Evolutionary conservation across 257 asterid species (phyloP), one percentile per base, ranked within the genome.

Genomic region (Solanum clarkiae): DNA sequence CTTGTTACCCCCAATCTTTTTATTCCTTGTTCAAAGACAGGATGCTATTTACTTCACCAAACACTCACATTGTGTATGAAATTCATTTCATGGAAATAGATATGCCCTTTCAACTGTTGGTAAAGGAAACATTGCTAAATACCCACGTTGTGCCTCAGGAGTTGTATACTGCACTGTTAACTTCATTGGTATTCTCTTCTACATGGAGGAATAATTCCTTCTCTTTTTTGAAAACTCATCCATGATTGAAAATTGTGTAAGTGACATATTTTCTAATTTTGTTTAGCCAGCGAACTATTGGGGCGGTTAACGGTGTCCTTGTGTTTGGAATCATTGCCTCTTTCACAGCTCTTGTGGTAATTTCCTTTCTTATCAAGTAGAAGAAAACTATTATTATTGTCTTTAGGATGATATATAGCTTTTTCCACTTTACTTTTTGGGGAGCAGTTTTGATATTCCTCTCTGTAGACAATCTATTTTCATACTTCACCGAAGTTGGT

Each of bases 311-410:
- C 89, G 99, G 98, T 82, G 92, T 80, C 85, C 91, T 95, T 60
- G 94, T 95, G 63, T 77, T 93, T 71, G 93, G 97, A 85, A 93
- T 95, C 83, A 81, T 95, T 71, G 86, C 89, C 45, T 92, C 97
- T 60, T 95, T 95, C 87, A 84, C 93, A 62, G 91, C 91, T 75
- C 98, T 95, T 86, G 98, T 94, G 99, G 99, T 95, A 93, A 92
- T 85, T 85, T 80, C 82, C 36, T 13, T 42, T 60, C 83, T 85
- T 60, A 53, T 69, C 81, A 40, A 53, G n/a, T 63, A 60, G 5
- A 24, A 51, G 16, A 51, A 77, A 9, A 26, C 26, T 26, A 63
- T 16, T 77, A 26, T 77, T 77, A 77, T 56, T 51, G 5, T 17
- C 11, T 24, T 53, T 26, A 77, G 16, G 82, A 77, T 77, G 8